Evolutionary conservation across 768 basidiomycete species (phyloP).

Genomic region (Leccinum olivaceopallidum): DNA sequence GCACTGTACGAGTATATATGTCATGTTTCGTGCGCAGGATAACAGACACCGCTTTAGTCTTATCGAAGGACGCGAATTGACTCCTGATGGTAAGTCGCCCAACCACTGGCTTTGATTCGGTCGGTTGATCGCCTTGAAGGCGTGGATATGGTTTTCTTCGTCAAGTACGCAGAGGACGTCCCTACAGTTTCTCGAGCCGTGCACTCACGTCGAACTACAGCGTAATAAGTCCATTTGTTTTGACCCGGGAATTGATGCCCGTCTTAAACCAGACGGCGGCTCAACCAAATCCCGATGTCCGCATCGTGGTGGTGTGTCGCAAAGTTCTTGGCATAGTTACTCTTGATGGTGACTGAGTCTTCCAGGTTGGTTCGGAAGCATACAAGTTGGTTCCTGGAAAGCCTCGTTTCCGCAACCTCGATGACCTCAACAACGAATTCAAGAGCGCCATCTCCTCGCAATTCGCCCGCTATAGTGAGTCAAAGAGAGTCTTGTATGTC

Average conservation of each 20-base stretch:
- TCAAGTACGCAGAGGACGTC: constrained; percentile 39
- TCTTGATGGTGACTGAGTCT: neutral
- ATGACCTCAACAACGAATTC: constrained; percentile 36
- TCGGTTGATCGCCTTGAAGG: constrained; percentile 27
- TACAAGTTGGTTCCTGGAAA: constrained; percentile 25
- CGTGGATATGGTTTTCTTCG: constrained; percentile 38
- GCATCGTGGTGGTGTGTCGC: constrained; percentile 53
- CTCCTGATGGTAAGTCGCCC: constrained; percentile 28
- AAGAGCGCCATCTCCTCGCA: constrained; percentile 17
- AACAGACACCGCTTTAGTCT: constrained; percentile 2
- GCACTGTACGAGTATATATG: too few species aligned
- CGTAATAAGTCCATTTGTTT: constrained; percentile 54
- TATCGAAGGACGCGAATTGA: constrained; percentile 19
- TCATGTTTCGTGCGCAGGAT: too few species aligned
- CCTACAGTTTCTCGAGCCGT: neutral
- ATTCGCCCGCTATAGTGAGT: constrained; percentile 36
- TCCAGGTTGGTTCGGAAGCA: constrained; percentile 37
- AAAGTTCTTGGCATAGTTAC: neutral
- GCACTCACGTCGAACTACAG: constrained; percentile 21
- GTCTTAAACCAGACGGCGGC: constrained; percentile 50
- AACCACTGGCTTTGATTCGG: neutral
- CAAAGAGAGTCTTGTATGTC: too few species aligned
- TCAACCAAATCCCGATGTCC: constrained; percentile 52
- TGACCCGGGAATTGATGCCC: constrained; percentile 56
- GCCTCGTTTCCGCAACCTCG: constrained; percentile 12